Conservation (phyloP, 768 basidiomycete genomes). For the Collybiopsis luxurians region DNA sequence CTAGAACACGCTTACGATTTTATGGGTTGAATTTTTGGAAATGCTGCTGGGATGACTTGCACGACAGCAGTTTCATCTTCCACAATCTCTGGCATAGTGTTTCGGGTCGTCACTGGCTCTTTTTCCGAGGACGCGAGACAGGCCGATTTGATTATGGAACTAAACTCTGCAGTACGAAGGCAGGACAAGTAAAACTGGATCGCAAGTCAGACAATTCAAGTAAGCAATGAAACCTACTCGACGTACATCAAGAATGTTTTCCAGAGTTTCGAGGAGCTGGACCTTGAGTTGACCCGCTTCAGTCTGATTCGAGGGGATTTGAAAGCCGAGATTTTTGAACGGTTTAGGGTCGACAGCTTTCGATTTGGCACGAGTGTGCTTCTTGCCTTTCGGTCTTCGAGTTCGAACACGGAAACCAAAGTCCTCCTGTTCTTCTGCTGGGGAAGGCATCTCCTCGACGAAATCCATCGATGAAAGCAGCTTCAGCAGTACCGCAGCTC, state of each 20-base stretch:
- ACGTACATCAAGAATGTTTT: neutral
- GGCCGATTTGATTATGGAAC: neutral
- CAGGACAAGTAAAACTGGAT: neutral
- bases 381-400: neutral
- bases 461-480: neutral
- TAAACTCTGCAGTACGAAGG: neutral
- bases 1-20: conserved; percentile 34
- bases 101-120: neutral
- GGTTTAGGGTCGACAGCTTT: neutral
- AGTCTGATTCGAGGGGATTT: neutral
- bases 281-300: neutral
- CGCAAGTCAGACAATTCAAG: neutral
- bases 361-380: neutral
- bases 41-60: conserved; percentile 25
- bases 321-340: neutral
- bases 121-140: neutral
- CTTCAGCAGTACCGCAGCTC: neutral
- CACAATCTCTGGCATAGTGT: neutral
- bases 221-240: neutral
- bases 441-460: neutral
- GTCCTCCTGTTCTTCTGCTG: neutral
- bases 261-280: neutral
- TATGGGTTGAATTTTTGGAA: conserved; percentile 52
- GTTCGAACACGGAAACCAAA: neutral
- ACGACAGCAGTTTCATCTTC: neutral